Base-by-base conservation (phyloP, 2,329 filamentous ascomycete genomes). In the Aspergillus vadensis region DNA sequence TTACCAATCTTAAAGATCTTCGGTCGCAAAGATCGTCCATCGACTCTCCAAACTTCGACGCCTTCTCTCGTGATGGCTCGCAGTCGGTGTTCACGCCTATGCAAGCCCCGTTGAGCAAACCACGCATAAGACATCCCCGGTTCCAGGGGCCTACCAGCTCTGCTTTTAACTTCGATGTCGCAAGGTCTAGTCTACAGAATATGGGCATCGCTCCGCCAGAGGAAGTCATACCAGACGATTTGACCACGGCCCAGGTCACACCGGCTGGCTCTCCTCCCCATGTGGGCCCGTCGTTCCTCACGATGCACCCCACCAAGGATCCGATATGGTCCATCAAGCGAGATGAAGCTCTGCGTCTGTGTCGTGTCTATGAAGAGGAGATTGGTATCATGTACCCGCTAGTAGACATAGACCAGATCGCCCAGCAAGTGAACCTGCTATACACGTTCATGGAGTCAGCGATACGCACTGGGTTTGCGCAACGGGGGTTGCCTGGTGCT, bases 371-470 rank as follows among this genome's bases (percentile, higher is more conserved):
- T 71, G 91, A 96, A 66, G 92, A 97, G 69, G 93, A 97, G 73
- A 88, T 96, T 69, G 91, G 91, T 47, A 85, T 94, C 69, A 96
- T 97, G 91, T 97, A 96, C 73, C 94, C 94, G 0, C 85, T 97
- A 4, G 76, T 96, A 50, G 85, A 91, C 66, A 89, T 96, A 38
- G 85, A 90, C 44, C 83, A 83, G 44, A 80, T 96, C 41, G 87
- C 91, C 39, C 80, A 81, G 5, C 90, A 96, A 72, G 88, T 88
- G 6, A 87, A 85, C 63, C 82, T 83, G 61, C 79, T 97, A 1
- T 88, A 88, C 58, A 82, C 85, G 0, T 95, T 91, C 73, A 87
- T 95, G 71, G 90, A 92, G 66, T 85, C 87, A 30, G 86, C 86
- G 15, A 75, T 82, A 27, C 79, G 85, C 39, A 82, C 82, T 4